Conservation (phyloP, 202 grass and related monocot genomes). For the Brachypodium distachyon region DNA sequence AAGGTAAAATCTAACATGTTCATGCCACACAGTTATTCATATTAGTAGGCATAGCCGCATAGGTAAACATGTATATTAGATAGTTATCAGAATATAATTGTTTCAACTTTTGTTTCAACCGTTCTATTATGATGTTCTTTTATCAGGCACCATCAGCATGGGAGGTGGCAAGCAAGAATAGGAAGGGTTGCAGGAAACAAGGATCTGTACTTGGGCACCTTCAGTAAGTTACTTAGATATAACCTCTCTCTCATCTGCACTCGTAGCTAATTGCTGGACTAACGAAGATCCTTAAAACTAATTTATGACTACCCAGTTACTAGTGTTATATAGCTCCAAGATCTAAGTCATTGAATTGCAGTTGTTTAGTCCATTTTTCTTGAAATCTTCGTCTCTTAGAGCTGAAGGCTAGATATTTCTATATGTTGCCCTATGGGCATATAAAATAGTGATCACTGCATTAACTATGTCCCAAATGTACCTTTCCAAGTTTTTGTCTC, state of each 20-base stretch:
- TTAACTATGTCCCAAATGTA: constrained; percentile 60
- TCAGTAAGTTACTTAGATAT: constrained; percentile 50
- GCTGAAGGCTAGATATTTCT: constrained; percentile 50
- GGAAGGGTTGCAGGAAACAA: constrained; percentile 97
- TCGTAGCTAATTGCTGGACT: not conserved
- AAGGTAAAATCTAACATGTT: not conserved
- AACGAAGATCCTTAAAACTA: constrained; percentile 19
- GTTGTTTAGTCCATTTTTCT: constrained; percentile 45
- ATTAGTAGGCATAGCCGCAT: not conserved
- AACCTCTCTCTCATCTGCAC: not conserved
- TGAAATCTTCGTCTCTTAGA: constrained; percentile 54
- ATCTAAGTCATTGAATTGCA: constrained; percentile 36
- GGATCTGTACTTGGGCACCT: constrained; percentile 91
- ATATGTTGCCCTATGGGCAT: constrained; percentile 29
- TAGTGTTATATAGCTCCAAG: constrained; percentile 21
- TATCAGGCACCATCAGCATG: constrained; percentile 85
- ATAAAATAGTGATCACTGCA: constrained; percentile 43
- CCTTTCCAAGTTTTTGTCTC: constrained; percentile 71
- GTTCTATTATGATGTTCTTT: constrained; percentile 13
- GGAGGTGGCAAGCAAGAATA: constrained; percentile 98
- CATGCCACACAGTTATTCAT: not conserved
- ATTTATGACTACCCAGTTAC: constrained; percentile 27
- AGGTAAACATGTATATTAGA: not conserved
- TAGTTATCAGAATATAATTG: not conserved
- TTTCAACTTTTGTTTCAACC: not conserved